Conservation (phyloP, 129 eudicot genomes). For the Escallonia rubra region DNA sequence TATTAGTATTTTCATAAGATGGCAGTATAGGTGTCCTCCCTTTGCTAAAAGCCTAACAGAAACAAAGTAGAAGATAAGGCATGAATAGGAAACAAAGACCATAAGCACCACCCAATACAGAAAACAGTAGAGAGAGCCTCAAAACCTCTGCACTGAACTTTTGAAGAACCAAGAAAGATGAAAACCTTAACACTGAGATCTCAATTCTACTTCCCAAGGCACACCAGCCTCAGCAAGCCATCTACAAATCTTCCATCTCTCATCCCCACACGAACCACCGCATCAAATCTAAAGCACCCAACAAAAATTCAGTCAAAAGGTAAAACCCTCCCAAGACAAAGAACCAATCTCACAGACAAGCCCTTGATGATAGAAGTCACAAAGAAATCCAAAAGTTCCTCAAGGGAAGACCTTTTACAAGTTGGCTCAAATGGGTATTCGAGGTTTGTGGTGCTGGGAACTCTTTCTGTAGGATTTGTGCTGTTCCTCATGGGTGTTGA, state of each 20-base stretch:
- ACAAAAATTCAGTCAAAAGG: not conserved
- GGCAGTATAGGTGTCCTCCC: too few relatives aligned
- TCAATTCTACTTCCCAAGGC: constrained; percentile 32
- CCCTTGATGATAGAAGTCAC: constrained; percentile 8
- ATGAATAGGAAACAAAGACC: constrained; percentile 7
- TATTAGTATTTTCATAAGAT: too few relatives aligned
- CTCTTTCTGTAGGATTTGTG: constrained; percentile 52
- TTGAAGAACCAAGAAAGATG: constrained; percentile 18
- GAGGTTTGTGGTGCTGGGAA: constrained; percentile 49
- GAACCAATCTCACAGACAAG: constrained; percentile 11
- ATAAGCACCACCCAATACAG: constrained; percentile 7
- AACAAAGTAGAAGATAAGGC: constrained; percentile 20
- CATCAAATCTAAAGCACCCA: constrained; percentile 8
- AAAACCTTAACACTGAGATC: constrained; percentile 36
- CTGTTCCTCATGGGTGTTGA: constrained; percentile 64
- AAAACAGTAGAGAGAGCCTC: constrained; percentile 1
- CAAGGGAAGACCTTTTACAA: not conserved
- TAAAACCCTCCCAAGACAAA: constrained; percentile 17
- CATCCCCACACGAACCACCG: constrained; percentile 20
- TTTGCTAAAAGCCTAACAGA: too few relatives aligned
- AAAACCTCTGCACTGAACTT: not conserved
- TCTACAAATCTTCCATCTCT: constrained; percentile 13
- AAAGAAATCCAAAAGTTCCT: constrained; percentile 16
- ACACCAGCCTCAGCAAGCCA: constrained; percentile 21
- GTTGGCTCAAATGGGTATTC: constrained; percentile 22